phyloP scores from a whole-genome alignment of 805 yeast genomes.

The Nakazawaea molendinolei region DNA sequence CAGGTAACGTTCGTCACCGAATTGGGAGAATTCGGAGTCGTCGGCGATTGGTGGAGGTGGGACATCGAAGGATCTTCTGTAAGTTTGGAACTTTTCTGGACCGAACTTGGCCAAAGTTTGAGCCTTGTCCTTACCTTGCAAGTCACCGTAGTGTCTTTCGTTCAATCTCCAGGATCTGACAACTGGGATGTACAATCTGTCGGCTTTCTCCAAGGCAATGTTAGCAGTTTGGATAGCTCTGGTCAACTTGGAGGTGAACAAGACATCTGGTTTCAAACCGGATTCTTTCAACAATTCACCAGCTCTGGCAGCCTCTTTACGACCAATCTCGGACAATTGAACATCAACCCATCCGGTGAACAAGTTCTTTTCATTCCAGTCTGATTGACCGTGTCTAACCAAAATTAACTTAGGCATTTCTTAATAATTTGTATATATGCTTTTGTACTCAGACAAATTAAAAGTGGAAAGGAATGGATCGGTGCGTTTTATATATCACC shows the following conservation, averaged over 20 bases:
- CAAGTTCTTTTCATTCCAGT: constrained; percentile 96
- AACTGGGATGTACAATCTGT: constrained; percentile 85
- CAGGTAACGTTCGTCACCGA: constrained; percentile 76
- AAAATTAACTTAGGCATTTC: constrained; percentile 61
- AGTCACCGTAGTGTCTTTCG: constrained; percentile 98
- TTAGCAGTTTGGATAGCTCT: constrained; percentile 98
- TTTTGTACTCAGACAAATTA: not conserved
- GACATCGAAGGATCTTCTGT: constrained; percentile 96
- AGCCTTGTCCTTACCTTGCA: constrained; percentile 98
- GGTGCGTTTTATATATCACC: too few relatives aligned
- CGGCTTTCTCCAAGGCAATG: constrained; percentile 85
- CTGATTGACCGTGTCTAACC: constrained; percentile 99
- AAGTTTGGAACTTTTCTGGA: constrained; percentile 86
- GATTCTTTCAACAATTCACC: constrained; percentile 88
- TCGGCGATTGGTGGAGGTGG: constrained; percentile 90
- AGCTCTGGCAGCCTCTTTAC: constrained; percentile 86
- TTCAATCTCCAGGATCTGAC: constrained; percentile 96
- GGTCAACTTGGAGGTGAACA: constrained; percentile 85
- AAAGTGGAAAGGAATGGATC: too few relatives aligned
- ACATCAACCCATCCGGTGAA: constrained; percentile 99
- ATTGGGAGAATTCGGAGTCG: constrained; percentile 76
- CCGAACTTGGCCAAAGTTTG: constrained; percentile 84
- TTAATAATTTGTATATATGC: constrained; percentile 3
- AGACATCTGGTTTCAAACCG: constrained; percentile 76
- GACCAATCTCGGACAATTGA: constrained; percentile 74